phyloP scores from a whole-genome alignment of 371 early-diverging fungal genomes.

The Apophysomyces elegans region DNA sequence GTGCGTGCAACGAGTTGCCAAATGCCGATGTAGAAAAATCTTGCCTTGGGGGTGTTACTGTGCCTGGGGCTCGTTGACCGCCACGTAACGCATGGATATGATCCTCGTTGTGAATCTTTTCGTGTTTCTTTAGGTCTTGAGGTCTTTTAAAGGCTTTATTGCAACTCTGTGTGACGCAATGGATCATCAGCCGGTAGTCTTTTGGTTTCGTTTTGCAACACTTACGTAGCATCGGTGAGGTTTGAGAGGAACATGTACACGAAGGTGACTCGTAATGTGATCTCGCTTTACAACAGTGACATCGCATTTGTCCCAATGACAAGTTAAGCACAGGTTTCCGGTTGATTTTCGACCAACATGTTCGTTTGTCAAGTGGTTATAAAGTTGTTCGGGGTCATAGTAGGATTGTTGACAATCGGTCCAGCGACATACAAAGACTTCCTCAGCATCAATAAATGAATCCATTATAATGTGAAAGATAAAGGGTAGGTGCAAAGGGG shows the following conservation, averaged over 20 bases:
- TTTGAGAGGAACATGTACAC: slow-evolving; percentile 92
- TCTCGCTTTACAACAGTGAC: slow-evolving; percentile 83
- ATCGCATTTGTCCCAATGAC: slow-evolving; percentile 87
- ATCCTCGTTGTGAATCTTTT: slow-evolving; percentile 76
- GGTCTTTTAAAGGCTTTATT: slow-evolving; percentile 85
- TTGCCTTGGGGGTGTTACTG: slow-evolving; percentile 23
- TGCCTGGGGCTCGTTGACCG: slow-evolving; percentile 9
- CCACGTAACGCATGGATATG: slow-evolving; percentile 15
- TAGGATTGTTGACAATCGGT: slow-evolving; percentile 54
- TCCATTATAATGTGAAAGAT: not conserved
- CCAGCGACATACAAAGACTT: slow-evolving; percentile 51
- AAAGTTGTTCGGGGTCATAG: slow-evolving; percentile 81
- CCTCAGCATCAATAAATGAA: slow-evolving; percentile 4
- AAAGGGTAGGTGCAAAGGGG: not conserved
- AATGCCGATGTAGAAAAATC: slow-evolving; percentile 12
- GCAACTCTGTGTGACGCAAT: slow-evolving; percentile 55
- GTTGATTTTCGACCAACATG: slow-evolving; percentile 93
- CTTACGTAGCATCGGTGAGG: slow-evolving; percentile 79
- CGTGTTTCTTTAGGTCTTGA: slow-evolving; percentile 91
- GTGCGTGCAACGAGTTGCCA: slow-evolving; percentile 18
- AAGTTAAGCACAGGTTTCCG: slow-evolving; percentile 85
- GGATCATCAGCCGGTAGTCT: too few relatives aligned
- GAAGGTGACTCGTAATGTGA: slow-evolving; percentile 92
- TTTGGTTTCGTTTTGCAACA: not conserved
- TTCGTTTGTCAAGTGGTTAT: slow-evolving; percentile 80